Base-by-base conservation (phyloP, 306 rosid species). In the Quercus berberidifolia region DNA sequence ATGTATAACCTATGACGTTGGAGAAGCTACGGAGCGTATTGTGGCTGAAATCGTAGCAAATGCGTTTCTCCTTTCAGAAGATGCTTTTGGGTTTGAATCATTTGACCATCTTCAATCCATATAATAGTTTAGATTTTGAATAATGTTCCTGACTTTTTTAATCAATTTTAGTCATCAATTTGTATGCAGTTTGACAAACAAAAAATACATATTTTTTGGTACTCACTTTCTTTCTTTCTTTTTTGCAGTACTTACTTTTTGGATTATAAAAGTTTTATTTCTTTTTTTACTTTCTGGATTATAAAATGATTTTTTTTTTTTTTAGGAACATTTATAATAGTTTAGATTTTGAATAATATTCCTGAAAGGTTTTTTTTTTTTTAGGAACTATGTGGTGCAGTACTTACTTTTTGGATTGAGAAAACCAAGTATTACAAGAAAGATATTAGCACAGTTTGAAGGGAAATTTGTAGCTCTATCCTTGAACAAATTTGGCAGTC, bases 341-440 rank as follows among this genome's bases (percentile, higher is more conserved):
- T n/a, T n/a, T n/a, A n/a, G n/a, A n/a, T n/a, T n/a, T n/a, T n/a
- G n/a, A n/a, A n/a, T n/a, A n/a, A n/a, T n/a, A n/a, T n/a, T n/a
- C n/a, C n/a, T n/a, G n/a, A n/a, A n/a, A n/a, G n/a, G n/a, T 0
- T 26, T 26, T 26, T 26, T 26, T 13, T 41, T 26, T 38, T 55
- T 30, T 79, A 88, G 92, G 82, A 89, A 88, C 78, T 88, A 88
- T 19, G 85, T 88, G 63, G 65, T 91, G 64, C 89, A 91, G 31
- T 67, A 0, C 58, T 4, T 86, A 38, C 7, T 88, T 38, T 38
- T 38, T 46, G 59, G 30, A 23, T 4, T 54, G 77, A 5, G 1
- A 30, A 21, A 26, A 1, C 18, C 15, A n/a, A 1, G 2, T 1
- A 19, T 33, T n/a, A 82, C 51, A 46, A 5, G 13, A 68, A 1